A percentile compares a stretch with the other conserved stretches of the same genome.
Evolutionary conservation across 805 yeast genomes (phyloP).

Genomic region (Kuraishia capsulata): DNA sequence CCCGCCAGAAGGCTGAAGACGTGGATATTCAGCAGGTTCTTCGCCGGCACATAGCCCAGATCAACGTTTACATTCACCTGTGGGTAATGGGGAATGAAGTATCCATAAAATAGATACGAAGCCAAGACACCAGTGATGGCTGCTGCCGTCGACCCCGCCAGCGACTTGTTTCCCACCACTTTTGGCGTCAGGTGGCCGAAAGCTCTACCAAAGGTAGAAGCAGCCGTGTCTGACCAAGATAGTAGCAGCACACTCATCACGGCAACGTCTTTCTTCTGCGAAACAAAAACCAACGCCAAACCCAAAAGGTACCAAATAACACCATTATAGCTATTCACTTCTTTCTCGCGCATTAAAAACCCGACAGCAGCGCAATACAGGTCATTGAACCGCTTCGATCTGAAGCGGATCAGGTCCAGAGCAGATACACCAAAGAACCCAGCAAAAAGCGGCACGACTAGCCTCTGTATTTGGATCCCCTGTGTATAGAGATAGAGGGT

Average conservation of each 20-base stretch:
- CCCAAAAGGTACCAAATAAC: conserved; percentile 85
- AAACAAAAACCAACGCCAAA: conserved; percentile 54
- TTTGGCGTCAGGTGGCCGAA: conserved; percentile 81
- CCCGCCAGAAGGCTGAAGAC: conserved; percentile 59
- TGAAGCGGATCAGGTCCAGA: conserved; percentile 63
- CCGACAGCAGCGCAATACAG: conserved; percentile 63
- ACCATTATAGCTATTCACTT: conserved; percentile 64
- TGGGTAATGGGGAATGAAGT: conserved; percentile 56
- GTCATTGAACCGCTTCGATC: conserved; percentile 51
- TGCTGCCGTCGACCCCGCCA: conserved; percentile 90
- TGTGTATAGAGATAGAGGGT: conserved; percentile 64
- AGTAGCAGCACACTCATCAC: conserved; percentile 68
- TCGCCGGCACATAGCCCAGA: conserved; percentile 56
- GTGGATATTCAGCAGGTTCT: conserved; percentile 46
- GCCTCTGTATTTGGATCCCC: conserved; percentile 45
- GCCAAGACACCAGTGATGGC: conserved; percentile 60
- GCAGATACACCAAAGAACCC: conserved; percentile 48
- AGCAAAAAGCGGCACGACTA: conserved; percentile 50
- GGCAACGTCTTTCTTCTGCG: conserved; percentile 74
- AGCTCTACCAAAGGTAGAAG: conserved; percentile 84
- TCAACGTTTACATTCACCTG: conserved; percentile 40
- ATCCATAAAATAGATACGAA: conserved; percentile 64
- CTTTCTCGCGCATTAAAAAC: conserved; percentile 77
- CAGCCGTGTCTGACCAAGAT: conserved; percentile 98
- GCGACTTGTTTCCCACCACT: conserved; percentile 62